phyloP scores from a whole-genome alignment of 2,329 filamentous ascomycete species.

The Whalleya microplaca region DNA sequence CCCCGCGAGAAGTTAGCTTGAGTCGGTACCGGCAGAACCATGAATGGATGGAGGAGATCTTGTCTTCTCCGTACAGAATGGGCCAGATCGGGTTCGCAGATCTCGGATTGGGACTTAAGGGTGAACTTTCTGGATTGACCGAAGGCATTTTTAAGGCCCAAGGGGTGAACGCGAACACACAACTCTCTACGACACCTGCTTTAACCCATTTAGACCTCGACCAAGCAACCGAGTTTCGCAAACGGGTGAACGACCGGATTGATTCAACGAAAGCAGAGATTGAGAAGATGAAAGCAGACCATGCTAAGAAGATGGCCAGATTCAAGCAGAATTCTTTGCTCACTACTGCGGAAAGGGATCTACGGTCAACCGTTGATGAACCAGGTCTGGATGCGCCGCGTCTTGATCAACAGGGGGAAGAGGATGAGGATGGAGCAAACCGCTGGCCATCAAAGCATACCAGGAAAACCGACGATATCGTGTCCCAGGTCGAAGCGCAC shows the following conservation, averaged over 20 bases:
- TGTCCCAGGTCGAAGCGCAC: constrained; percentile 72
- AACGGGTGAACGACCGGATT: constrained; percentile 74
- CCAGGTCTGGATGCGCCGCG: constrained; percentile 65
- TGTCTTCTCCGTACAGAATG: constrained; percentile 86
- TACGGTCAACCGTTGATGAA: constrained; percentile 68
- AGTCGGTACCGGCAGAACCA: constrained; percentile 92
- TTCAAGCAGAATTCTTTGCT: constrained; percentile 73
- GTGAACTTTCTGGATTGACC: constrained; percentile 80
- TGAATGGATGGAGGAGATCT: constrained; percentile 98
- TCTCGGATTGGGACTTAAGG: constrained; percentile 81
- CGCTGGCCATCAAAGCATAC: constrained; percentile 46
- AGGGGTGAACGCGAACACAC: constrained; percentile 50
- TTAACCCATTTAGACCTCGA: constrained; percentile 70
- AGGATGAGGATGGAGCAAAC: constrained; percentile 51
- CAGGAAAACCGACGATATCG: constrained; percentile 71
- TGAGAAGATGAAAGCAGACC: constrained; percentile 78
- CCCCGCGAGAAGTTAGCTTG: constrained; percentile 85
- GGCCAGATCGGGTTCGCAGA: constrained; percentile 85
- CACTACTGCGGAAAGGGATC: constrained; percentile 73
- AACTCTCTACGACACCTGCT: constrained; percentile 60
- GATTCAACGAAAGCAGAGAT: constrained; percentile 79
- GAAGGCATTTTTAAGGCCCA: constrained; percentile 80
- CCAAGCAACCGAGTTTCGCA: constrained; percentile 83
- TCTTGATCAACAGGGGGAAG: constrained; percentile 60
- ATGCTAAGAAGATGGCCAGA: constrained; percentile 74